Base-by-base conservation (phyloP, 2,329 filamentous ascomycete species). In the Pseudogymnoascus sp. region DNA sequence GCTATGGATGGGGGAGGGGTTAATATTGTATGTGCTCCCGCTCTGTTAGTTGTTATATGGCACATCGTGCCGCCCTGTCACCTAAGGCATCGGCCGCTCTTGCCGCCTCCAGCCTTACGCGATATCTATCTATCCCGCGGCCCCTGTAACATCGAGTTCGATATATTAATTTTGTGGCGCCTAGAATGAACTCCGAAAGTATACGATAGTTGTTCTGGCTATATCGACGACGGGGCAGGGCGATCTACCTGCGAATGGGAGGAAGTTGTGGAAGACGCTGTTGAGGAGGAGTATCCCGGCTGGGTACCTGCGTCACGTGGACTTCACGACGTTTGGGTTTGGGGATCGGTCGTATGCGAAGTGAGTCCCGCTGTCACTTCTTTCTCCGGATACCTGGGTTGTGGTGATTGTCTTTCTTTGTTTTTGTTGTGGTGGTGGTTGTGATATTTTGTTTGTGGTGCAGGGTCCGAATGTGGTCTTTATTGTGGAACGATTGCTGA, bases 291-390 rank as follows among this genome's bases (percentile, higher is more conserved):
- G 86, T 69, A 81, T 99, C 29, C 84, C 88, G 11, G 80, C 86
- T 2, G 84, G 82, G 14, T 93, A 87, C 69, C 78, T 99, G 40
- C 73, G 79, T 38, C 81, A 82, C 35, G 78, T 96, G 66, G 81
- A 79, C 1, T 97, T 96, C 75, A 88, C 90, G 2, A 89, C 88
- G 0, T 96, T 97, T 79, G 95, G 95, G 0, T 81, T 97, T 0
- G 95, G 95, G 0, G 95, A 99, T 75, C 96, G 90, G 71, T 96
- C 93, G 1, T 99, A 99, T 80, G 82, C 89, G 63, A 93, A 96
- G 87, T 95, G 79, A 67, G 82, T 24, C 73, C n/a, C 31, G 6
- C 14, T 14, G 1, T 29, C 47, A 3, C 13, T 29, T 56, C 47
- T 14, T 26, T n/a, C 44, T 26, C 6, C 5, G n/a, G 40, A 11